These are phyloP conservation scores for Moniliophthora roreri DNA, from an alignment of 1,284 basidiomycete genomes.

Conservation along the genomic window DNA sequence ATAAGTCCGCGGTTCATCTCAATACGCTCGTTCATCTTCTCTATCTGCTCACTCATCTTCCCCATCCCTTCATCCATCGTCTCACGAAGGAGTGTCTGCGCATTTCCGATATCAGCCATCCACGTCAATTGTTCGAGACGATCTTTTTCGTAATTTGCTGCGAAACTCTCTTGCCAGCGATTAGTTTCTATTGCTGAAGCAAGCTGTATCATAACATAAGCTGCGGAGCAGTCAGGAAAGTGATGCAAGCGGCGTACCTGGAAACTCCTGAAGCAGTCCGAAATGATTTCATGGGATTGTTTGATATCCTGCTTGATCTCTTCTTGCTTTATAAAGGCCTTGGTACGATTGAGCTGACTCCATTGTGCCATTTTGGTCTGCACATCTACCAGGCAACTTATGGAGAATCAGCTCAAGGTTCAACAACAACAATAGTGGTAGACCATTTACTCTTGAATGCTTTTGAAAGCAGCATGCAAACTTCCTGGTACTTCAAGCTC, in stretches of 20 bases:
- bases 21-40: constrained; percentile 39
- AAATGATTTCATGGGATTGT: constrained; percentile 33
- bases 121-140: constrained; percentile 36
- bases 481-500: neutral
- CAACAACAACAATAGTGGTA: constrained; percentile 19
- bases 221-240: constrained; percentile 9
- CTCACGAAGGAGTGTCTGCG: constrained; percentile 30
- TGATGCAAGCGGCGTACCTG: constrained; percentile 12
- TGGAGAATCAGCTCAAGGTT: neutral
- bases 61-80: constrained; percentile 16
- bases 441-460: neutral
- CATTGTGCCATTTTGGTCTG: constrained; percentile 37
- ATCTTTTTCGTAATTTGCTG: constrained; percentile 34
- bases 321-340: constrained; percentile 42
- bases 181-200: constrained; percentile 41
- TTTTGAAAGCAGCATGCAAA: constrained; percentile 20
- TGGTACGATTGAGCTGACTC: constrained; percentile 33
- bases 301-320: constrained; percentile 41
- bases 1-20: constrained; percentile 25
- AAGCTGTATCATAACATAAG: constrained; percentile 30
- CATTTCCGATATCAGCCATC: constrained; percentile 41
- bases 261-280: constrained; percentile 24
- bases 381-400: constrained; percentile 38
- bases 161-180: constrained; percentile 45
- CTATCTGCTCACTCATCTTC: constrained; percentile 25